phyloP scores from a whole-genome alignment of 805 yeast genomes.

The Kodamaea fukazawae region DNA sequence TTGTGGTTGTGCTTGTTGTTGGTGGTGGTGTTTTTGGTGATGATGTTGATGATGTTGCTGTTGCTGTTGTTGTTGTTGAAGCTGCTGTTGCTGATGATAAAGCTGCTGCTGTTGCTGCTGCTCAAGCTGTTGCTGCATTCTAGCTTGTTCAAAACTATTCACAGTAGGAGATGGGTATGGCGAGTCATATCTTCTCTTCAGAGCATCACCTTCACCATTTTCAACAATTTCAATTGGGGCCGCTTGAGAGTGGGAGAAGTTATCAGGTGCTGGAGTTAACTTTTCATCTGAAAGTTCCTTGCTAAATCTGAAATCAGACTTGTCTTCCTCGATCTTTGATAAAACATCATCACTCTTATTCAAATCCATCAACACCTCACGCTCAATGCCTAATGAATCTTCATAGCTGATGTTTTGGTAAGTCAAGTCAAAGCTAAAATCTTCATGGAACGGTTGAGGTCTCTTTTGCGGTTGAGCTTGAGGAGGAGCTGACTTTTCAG shows the following conservation, averaged over 20 bases:
- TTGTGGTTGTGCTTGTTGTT: background rate
- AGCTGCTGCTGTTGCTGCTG: no score
- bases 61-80: background rate
- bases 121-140: no score
- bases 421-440: conserved; percentile 39
- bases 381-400: conserved; percentile 32
- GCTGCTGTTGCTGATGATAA: background rate
- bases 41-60: background rate
- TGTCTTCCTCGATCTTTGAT: no score
- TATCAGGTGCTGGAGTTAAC: no score
- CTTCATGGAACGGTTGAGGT: conserved; percentile 13
- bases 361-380: conserved; percentile 6
- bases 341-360: background rate
- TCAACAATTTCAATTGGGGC: no score
- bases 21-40: background rate
- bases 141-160: conserved; percentile 1
- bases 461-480: conserved; percentile 1
- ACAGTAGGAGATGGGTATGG: conserved; percentile 11
- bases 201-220: no score
- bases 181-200: background rate
- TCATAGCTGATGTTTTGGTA: conserved; percentile 40
- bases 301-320: no score
- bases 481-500: conserved; percentile 5
- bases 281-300: no score
- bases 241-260: no score